A percentile compares a stretch with the other conserved stretches of the same genome.
These are phyloP conservation scores for Vigna reflexopilosa DNA, from an alignment of 306 rosid species.

Conservation along the genomic window DNA sequence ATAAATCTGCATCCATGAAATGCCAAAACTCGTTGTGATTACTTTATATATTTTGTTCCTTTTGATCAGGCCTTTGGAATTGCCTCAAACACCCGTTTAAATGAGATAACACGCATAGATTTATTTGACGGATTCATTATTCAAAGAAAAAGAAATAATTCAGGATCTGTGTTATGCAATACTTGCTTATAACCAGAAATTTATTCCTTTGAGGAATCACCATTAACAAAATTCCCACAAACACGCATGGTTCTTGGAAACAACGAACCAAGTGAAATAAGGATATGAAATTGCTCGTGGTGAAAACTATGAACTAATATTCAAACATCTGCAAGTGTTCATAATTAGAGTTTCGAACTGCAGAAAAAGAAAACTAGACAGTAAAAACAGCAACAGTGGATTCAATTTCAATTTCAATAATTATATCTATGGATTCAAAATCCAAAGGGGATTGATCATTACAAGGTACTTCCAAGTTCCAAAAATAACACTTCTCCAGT, in stretches of 20 bases:
- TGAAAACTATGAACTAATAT: no score
- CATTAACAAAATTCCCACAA: not conserved
- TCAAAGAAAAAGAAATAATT: not conserved
- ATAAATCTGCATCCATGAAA: slow-evolving; percentile 19
- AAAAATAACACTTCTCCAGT: slow-evolving; percentile 21
- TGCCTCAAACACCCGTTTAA: not conserved
- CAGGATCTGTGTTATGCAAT: not conserved
- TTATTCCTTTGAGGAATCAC: not conserved
- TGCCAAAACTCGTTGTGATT: not conserved
- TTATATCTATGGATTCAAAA: slow-evolving; percentile 12
- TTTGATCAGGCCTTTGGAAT: not conserved
- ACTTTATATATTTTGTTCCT: not conserved
- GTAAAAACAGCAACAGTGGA: not conserved
- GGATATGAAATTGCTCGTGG: no score
- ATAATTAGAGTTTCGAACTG: no score
- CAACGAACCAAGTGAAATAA: not conserved
- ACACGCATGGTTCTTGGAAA: not conserved
- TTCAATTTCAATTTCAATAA: not conserved
- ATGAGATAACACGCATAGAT: not conserved
- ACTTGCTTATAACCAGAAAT: not conserved
- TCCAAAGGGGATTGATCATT: slow-evolving; percentile 10
- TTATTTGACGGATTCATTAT: not conserved
- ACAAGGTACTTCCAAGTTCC: slow-evolving; percentile 37
- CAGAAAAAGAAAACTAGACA: not conserved
- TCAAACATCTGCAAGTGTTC: no score